A percentile compares a stretch with the other conserved stretches of the same genome.
phyloP scores from a whole-genome alignment of 2,329 filamentous ascomycete species.

The Knufia petricola region DNA sequence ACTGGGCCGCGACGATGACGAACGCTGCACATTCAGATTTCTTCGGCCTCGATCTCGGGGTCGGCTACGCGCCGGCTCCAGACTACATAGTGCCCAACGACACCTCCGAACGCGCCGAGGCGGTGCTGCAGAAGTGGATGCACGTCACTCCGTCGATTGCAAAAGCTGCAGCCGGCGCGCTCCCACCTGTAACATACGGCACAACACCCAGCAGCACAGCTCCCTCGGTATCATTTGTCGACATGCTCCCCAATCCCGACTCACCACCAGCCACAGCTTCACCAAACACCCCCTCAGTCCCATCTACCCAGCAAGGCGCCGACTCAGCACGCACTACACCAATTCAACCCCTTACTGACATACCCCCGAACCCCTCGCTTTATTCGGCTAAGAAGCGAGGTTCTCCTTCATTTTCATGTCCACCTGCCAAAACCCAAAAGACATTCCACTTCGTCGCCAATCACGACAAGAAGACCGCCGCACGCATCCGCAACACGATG shows the following conservation, averaged over 20 bases:
- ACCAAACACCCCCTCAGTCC: no score
- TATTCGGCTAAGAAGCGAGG: no score
- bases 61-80: neutral
- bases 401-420: no score
- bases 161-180: no score
- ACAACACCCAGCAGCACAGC: neutral
- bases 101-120: neutral
- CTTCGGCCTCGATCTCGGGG: conserved; percentile 5
- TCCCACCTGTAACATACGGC: no score
- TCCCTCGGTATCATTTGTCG: neutral
- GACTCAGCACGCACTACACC: neutral
- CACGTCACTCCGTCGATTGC: neutral
- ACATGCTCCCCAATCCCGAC: neutral
- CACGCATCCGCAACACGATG: conserved; percentile 21
- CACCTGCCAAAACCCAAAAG: neutral
- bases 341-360: neutral
- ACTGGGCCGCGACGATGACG: neutral
- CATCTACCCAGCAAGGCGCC: neutral
- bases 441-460: conserved; percentile 22
- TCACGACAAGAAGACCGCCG: conserved; percentile 20
- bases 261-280: no score
- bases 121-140: conserved; percentile 4
- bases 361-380: no score
- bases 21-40: conserved; percentile 5
- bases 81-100: neutral